Conservation (phyloP, 148 eudicot species). For the Vaccinium macrocarpon region DNA sequence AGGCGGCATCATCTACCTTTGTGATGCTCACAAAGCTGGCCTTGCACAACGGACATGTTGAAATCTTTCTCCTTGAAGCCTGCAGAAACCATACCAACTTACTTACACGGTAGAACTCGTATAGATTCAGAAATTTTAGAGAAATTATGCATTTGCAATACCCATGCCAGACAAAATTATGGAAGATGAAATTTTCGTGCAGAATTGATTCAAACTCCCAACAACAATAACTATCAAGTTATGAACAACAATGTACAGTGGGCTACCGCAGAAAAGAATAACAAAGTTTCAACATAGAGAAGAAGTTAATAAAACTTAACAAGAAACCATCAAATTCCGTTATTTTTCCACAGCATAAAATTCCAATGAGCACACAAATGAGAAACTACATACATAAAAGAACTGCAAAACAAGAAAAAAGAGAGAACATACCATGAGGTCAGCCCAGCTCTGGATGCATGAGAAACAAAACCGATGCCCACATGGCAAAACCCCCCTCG, state of each 20-base stretch:
- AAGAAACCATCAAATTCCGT: background rate
- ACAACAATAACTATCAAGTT: background rate
- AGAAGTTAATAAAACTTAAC: background rate
- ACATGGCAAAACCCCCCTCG: constrained; percentile 81
- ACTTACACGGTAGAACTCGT: constrained; percentile 1
- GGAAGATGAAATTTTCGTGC: background rate
- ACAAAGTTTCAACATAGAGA: background rate
- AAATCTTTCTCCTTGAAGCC: constrained; percentile 50
- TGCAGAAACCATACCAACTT: constrained; percentile 23
- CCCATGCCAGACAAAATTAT: background rate
- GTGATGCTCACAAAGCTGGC: constrained; percentile 57
- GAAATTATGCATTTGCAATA: background rate
- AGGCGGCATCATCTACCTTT: constrained; percentile 59
- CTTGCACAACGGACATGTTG: constrained; percentile 90
- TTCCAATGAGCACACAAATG: background rate
- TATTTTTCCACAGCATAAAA: background rate
- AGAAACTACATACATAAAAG: background rate
- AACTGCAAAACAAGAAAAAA: constrained; percentile 6
- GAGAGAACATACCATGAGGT: constrained; percentile 53
- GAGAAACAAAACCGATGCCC: constrained; percentile 94
- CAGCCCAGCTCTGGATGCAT: constrained; percentile 93
- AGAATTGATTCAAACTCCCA: background rate
- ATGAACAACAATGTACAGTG: background rate
- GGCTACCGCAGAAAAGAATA: background rate
- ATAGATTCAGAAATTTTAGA: background rate